Evolutionary conservation across 2,329 filamentous ascomycete species (phyloP), one percentile per base, ranked within the genome.

Genomic region (Aspergillus tubingensis): DNA sequence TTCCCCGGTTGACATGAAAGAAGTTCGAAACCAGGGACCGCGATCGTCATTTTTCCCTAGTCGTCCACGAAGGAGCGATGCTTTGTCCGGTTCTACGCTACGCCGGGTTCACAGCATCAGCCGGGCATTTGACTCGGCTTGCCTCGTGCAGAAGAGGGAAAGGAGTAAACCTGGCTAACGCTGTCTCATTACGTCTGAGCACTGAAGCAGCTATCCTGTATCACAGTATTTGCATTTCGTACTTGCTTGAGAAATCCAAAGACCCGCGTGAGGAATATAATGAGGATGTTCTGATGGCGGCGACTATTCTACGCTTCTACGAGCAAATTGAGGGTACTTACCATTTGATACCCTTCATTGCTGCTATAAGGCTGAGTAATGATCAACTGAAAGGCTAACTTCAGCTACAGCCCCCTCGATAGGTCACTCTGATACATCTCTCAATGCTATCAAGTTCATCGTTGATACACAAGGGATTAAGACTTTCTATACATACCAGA

Each of bases 321-420:
- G 84, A 87, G 68, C 85, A 87, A 64, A 81, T 87, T 61, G 81
- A 85, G 54, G 78, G 81, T 59, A 79, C 82, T 57, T 70, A 81
- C 1, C 72, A 79, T 0, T 80, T 23, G 23, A 6, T 23, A 23
- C 23, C 23, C 5, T 23, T 23, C 23, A 23, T 23, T 23, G 1
- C 5, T 7, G 23, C 23, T 23, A 23, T 23, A 23, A 1, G 23
- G 23, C 23, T 23, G 23, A 23, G 23, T 23, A 7, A 30, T 30
- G 27, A 30, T 30, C 2, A 79, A 1, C 81, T 83, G 48, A 78
- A 82, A 49, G 77, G 30, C 75, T 76, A 8, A 72, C 76, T 23
- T 23, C 1, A 53, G 73, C 53, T 8, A 2, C 27, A 62, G 61
- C 56, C 21, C 61, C 60, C 8, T 59, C 56, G 17, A 36, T 54